Percentiles rank a stretch among this genome's conserved stretches.
Evolutionary conservation across 306 rosid genomes (phyloP).

Genomic region (Gleditsia sinensis): DNA sequence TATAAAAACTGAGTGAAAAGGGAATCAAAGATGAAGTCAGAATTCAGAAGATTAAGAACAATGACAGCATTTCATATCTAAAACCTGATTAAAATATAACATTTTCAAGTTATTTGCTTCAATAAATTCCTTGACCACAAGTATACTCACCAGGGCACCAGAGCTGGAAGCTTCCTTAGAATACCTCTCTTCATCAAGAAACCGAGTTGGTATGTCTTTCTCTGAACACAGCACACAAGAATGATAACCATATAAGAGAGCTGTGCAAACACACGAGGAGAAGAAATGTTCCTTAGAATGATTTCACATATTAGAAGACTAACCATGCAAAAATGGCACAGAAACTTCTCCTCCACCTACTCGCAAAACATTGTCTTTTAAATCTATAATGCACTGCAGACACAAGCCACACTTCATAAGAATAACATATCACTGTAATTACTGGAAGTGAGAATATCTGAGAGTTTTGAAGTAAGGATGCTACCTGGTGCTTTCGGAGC

Average conservation of each 20-base stretch:
- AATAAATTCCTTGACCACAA: not conserved
- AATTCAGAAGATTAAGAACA: not conserved
- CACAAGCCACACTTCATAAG: conserved; percentile 31
- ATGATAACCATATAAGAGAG: conserved; percentile 23
- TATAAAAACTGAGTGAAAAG: not conserved
- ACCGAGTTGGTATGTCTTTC: conserved; percentile 82
- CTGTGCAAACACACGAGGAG: conserved; percentile 13
- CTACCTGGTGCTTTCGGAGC: conserved; percentile 98
- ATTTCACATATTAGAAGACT: conserved; percentile 28
- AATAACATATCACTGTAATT: conserved; percentile 20
- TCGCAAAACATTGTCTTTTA: conserved; percentile 82
- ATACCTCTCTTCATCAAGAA: conserved; percentile 65
- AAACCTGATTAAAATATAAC: conserved; percentile 11
- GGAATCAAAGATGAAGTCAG: not conserved
- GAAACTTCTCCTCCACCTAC: conserved; percentile 97
- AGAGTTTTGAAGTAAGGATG: conserved; percentile 6
- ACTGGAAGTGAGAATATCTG: conserved; percentile 3
- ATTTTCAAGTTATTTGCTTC: not conserved
- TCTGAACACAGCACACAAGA: conserved; percentile 49
- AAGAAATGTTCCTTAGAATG: not conserved
- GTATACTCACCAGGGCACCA: conserved; percentile 59
- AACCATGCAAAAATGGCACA: conserved; percentile 94
- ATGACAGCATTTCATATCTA: not conserved
- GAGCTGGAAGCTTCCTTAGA: conserved; percentile 76
- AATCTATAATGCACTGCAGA: conserved; percentile 82